Evolutionary conservation across 352 stramenopile species (phyloP), one percentile per base, ranked within the genome.

Genomic region (Phytophthora hybrid): DNA sequence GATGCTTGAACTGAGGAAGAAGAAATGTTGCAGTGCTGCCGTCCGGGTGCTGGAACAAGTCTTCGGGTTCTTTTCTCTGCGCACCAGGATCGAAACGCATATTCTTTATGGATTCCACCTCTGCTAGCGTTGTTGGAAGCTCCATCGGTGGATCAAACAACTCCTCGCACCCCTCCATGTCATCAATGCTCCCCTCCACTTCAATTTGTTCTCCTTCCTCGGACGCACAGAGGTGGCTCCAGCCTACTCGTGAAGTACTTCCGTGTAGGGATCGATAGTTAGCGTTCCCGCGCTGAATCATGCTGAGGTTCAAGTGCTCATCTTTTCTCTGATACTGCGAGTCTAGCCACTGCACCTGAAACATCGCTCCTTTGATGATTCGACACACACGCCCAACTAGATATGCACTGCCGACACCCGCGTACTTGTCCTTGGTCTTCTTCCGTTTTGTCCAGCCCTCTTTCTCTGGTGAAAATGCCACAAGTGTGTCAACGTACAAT

Each of bases 331-430:
- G 59, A 8, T 59, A 69, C 53, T 64, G 52, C 0, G 53, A 60
- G 21, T 74, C 59, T 5, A 74, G 19, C 53, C 59, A 65, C 13
- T 61, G 59, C n/a, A 74, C 21, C 3, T 69, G 34, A 21, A 74
- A 74, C 31, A 62, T 10, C 41, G 37, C 14, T 1, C 44, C 54
- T 13, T 71, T 41, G 34, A 41, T 4, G 4, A 41, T 13, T 4
- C 34, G 34, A 41, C 34, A 41, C 1, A 41, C 34, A 41, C 34
- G 34, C 2, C 34, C 34, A 4, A 41, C 34, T 7, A 41, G 34
- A 59, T 39, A 63, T 0, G 61, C 46, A 23, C 39, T 59, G 4
- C 53, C 41, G 2, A 73, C 66, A 13, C 47, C 32, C 14, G 23
- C 60, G 21, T 41, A 41, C 34, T 41, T 41, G 34, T 41, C 34